Percentiles rank a stretch among this genome's conserved stretches.
phyloP scores from a whole-genome alignment of 2,329 filamentous ascomycete genomes.

The Pseudocercospora pini-densiflorae region DNA sequence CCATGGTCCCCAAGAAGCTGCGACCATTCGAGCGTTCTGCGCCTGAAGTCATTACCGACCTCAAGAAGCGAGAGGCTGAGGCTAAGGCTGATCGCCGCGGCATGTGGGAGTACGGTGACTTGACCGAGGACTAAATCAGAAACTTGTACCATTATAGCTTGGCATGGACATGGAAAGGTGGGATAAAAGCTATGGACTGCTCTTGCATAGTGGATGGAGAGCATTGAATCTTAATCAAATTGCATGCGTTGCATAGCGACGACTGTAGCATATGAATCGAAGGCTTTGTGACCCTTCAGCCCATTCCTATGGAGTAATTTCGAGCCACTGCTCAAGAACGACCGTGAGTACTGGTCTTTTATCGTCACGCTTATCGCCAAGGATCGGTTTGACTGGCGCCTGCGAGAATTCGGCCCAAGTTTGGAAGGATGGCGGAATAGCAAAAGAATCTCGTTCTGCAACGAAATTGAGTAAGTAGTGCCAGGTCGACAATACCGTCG shows the following conservation, averaged over 20 bases:
- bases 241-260: neutral
- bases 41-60: constrained; percentile 69
- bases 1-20: constrained; percentile 89
- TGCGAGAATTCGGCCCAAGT: no score
- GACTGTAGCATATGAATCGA: neutral
- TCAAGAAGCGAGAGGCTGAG: constrained; percentile 74
- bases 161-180: neutral
- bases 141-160: neutral
- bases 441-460: no score
- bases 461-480: no score
- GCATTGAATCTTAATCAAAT: neutral
- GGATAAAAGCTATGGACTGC: neutral
- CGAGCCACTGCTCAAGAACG: no score
- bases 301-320: neutral
- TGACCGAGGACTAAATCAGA: constrained; percentile 72
- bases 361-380: no score
- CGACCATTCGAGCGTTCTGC: constrained; percentile 88
- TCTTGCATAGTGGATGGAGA: neutral
- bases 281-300: neutral
- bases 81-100: constrained; percentile 82
- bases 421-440: no score
- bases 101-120: constrained; percentile 98
- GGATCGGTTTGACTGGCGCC: no score
- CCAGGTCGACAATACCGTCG: no score
- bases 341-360: no score